Conservation (phyloP, 139 green algal species). For the Asterochloris sp. region DNA sequence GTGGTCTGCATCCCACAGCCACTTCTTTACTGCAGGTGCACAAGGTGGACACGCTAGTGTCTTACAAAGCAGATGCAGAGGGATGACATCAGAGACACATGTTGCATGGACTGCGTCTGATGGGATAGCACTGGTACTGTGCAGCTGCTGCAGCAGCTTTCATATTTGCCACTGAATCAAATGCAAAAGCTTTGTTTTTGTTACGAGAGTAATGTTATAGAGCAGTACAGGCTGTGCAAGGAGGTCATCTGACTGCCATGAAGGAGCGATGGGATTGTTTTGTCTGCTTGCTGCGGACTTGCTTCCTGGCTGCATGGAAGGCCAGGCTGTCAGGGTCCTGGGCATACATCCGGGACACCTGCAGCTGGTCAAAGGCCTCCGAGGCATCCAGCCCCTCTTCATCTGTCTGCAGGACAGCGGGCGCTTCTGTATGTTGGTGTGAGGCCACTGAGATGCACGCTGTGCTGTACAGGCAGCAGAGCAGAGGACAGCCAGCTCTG, state of each 20-base stretch:
- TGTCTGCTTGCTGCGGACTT: conserved; percentile 12
- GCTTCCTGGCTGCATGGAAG: conserved; percentile 26
- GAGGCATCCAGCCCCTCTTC: conserved; percentile 43
- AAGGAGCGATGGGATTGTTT: too few species aligned
- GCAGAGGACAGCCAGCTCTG: too few species aligned
- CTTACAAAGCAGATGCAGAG: conserved; percentile 52
- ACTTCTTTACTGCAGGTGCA: conserved; percentile 58
- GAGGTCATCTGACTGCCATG: too few species aligned
- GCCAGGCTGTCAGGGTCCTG: conserved; percentile 49
- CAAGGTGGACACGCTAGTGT: conserved; percentile 85
- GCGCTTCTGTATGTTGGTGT: too few species aligned
- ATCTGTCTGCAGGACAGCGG: conserved; percentile 20
- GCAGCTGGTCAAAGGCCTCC: conserved; percentile 65
- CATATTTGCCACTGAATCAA: too few species aligned
- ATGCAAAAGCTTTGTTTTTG: too few species aligned
- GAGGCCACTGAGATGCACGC: too few species aligned
- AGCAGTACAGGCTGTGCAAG: too few species aligned
- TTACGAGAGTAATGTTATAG: too few species aligned
- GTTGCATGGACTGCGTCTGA: too few species aligned
- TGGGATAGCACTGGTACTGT: too few species aligned
- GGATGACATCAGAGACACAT: background rate
- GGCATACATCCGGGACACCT: conserved; percentile 37
- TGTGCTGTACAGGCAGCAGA: background rate
- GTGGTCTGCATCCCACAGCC: background rate
- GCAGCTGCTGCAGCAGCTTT: too few species aligned